Base-by-base conservation (phyloP, 2,329 filamentous ascomycete species). In the Biscogniauxia mediterranea region DNA sequence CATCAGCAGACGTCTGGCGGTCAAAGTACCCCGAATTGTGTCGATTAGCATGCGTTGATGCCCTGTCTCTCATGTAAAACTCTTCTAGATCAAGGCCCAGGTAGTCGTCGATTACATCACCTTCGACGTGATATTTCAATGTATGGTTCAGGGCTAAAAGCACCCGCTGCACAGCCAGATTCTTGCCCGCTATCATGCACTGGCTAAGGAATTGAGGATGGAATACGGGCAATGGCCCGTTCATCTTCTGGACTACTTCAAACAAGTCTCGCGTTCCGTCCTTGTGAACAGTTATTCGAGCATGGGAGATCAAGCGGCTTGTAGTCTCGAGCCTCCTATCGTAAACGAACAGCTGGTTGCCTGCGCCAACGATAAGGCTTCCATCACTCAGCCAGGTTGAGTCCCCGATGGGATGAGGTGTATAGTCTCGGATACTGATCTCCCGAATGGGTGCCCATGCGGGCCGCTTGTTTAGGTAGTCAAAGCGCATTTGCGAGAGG, bases 141-240 rank as follows among this genome's bases (percentile, higher is more conserved):
- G 86, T 89, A 68, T 88, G 86, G 69, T 93, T 83, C 21, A 99
- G 79, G 5, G 85, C 85, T 56, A 90, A 79, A 26, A 98, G 76
- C 9, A 97, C 87, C 9, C 81, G 82, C 66, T 92, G 89, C 1
- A 95, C 92, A 5, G 92, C 75, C 3, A 77, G 73, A 38, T 84
- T 83, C 72, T 96, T 96, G 0, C 93, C 94, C 20, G 88, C 85
- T 25, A 97, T 80, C 46, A 96, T 92, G 69, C 91, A 94, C 74
- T 97, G 91, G 57, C 91, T 90, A 25, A 98, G 77, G 61, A 97
- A 91, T 70, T 96, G 92, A 0, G 95, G 95, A 70, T 99, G 94
- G 69, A 96, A 99, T 1, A 96, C 83, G 0, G 95, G 92, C 6
- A 98, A 79, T 2, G 93, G 90, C 0, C 92, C 91, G 70, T 97